Percentiles rank a stretch among this genome's conserved stretches.
phyloP scores from a whole-genome alignment of 768 basidiomycete genomes.

The Suillus paluster region DNA sequence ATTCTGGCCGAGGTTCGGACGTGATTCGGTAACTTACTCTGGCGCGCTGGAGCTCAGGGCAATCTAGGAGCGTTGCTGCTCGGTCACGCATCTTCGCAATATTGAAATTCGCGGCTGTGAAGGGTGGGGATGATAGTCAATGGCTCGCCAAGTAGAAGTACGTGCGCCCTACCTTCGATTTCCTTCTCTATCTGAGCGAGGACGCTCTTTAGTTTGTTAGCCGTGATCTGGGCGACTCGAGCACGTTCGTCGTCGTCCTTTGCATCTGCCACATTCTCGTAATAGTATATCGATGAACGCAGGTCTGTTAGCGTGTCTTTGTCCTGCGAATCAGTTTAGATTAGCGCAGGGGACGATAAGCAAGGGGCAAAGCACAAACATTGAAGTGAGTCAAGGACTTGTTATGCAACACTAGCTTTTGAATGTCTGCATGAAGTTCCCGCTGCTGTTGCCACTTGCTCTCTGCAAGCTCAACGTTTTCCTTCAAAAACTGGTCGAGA shows the following conservation, averaged over 20 bases:
- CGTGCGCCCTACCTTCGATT: conserved; percentile 48
- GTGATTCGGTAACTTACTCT: conserved; percentile 44
- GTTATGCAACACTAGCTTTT: conserved; percentile 49
- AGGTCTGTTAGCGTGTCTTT: conserved; percentile 67
- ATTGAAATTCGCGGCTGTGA: conserved; percentile 55
- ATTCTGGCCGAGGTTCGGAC: background rate
- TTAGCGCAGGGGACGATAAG: background rate
- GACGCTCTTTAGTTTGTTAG: conserved; percentile 55
- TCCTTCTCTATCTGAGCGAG: conserved; percentile 56
- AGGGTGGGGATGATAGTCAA: conserved; percentile 9
- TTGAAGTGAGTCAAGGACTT: conserved; percentile 55
- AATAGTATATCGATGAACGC: conserved; percentile 67
- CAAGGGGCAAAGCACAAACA: conserved; percentile 43
- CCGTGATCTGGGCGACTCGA: conserved; percentile 45
- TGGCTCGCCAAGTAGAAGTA: background rate
- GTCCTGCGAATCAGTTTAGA: conserved; percentile 43
- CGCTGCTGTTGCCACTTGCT: conserved; percentile 39
- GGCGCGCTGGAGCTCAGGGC: conserved; percentile 65
- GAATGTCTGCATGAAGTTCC: conserved; percentile 52
- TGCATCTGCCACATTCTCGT: conserved; percentile 63
- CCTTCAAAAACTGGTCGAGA: conserved; percentile 71
- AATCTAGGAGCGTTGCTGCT: conserved; percentile 54
- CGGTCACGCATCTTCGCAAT: conserved; percentile 50
- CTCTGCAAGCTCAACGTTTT: conserved; percentile 52
- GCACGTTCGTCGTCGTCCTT: conserved; percentile 53